Evolutionary conservation across 2,329 filamentous ascomycete genomes (phyloP).

Genomic region (Penicillium sp.): DNA sequence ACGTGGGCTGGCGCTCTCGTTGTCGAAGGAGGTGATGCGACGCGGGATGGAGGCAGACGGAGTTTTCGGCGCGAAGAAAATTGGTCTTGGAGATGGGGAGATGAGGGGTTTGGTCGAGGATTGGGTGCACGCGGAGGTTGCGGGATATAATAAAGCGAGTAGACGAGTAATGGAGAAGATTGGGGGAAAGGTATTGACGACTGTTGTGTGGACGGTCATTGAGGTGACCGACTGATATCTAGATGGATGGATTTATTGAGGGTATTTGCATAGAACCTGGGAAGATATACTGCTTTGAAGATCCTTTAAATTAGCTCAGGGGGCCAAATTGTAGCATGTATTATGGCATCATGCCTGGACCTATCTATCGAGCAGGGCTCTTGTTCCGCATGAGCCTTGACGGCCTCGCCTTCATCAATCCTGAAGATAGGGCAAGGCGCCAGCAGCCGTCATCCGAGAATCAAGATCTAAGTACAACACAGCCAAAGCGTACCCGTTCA

Average conservation of each 20-base stretch:
- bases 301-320: too few relatives aligned
- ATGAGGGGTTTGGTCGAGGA: constrained; percentile 18
- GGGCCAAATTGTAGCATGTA: too few relatives aligned
- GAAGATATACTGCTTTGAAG: too few relatives aligned
- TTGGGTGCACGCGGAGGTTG: constrained; percentile 48
- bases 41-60: constrained; percentile 30
- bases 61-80: constrained; percentile 23
- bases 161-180: constrained; percentile 51
- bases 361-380: background rate
- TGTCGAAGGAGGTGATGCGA: constrained; percentile 41
- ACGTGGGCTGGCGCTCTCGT: constrained; percentile 37
- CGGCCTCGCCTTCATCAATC: background rate
- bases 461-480: background rate
- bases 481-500: background rate
- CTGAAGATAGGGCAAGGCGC: background rate
- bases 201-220: constrained; percentile 44
- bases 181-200: constrained; percentile 42
- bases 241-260: background rate
- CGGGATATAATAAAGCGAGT: constrained; percentile 41
- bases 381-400: background rate
- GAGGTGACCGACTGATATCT: constrained; percentile 28
- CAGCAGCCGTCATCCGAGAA: background rate
- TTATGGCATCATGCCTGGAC: background rate
- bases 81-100: constrained; percentile 12
- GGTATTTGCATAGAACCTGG: background rate